phyloP scores from a whole-genome alignment of 371 early-diverging fungal genomes.

The Lichtheimia corymbifera region DNA sequence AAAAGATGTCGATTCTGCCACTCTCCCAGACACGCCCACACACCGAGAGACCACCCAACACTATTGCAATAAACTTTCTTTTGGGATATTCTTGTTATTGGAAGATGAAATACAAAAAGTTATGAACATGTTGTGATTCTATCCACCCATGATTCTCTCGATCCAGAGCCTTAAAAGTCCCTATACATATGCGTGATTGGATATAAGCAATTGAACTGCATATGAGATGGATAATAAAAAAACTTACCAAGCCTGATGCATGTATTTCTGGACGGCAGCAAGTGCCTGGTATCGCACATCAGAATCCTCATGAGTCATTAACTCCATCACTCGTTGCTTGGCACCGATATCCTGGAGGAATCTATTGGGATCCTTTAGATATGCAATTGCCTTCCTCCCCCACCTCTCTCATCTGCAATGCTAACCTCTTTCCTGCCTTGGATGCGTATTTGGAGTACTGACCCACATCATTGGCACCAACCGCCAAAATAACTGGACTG shows the following conservation, averaged over 20 bases:
- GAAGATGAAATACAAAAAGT: neutral
- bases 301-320: constrained; percentile 84
- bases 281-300: constrained; percentile 93
- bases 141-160: neutral
- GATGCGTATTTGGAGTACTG: constrained; percentile 88
- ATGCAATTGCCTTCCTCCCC: neutral
- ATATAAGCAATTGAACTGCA: no score
- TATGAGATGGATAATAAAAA: neutral
- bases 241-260: constrained; percentile 18
- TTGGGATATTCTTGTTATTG: no score
- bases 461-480: constrained; percentile 92
- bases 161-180: constrained; percentile 1
- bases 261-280: constrained; percentile 83
- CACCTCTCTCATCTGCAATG: neutral
- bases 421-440: constrained; percentile 77
- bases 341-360: constrained; percentile 87
- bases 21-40: neutral
- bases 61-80: no score
- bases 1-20: neutral
- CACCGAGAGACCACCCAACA: no score
- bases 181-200: neutral
- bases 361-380: constrained; percentile 30
- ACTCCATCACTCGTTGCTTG: constrained; percentile 92
- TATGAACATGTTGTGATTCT: neutral
- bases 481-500: constrained; percentile 71